Conservation (phyloP, 2,329 filamentous ascomycete genomes). For the Colletotrichum endophyticum region DNA sequence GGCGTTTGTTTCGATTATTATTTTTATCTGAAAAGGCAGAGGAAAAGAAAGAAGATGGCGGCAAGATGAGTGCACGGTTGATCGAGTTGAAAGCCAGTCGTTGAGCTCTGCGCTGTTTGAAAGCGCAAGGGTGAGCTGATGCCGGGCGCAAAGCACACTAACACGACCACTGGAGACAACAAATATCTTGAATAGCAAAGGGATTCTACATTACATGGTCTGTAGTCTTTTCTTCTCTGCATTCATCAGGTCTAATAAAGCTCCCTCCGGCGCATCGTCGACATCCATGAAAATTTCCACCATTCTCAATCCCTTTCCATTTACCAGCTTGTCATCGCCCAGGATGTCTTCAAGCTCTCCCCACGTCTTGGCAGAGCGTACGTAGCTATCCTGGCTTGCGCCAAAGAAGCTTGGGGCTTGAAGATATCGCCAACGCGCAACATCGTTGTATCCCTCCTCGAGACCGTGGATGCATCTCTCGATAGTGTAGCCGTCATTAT, state of each 20-base stretch:
- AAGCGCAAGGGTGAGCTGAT: neutral
- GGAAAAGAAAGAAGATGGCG: neutral
- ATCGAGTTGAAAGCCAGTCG: neutral
- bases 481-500: slow-evolving; percentile 65
- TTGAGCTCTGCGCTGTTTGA: neutral
- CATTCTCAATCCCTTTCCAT: slow-evolving; percentile 32
- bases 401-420: slow-evolving; percentile 54
- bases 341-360: slow-evolving; percentile 47
- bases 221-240: neutral
- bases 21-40: neutral
- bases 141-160: neutral
- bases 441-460: slow-evolving; percentile 58
- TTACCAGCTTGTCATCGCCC: slow-evolving; percentile 17
- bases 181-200: neutral
- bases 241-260: neutral
- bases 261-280: neutral
- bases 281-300: slow-evolving; percentile 34
- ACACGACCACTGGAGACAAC: neutral
- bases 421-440: slow-evolving; percentile 56
- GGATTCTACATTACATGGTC: rapidly evolving
- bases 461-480: slow-evolving; percentile 62
- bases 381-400: slow-evolving; percentile 33
- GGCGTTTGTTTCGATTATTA: neutral
- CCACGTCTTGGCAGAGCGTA: slow-evolving; percentile 42
- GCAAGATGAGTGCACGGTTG: neutral